Base-by-base conservation (phyloP, 73 alveolate genomes). In the Paramecium bursaria region DNA sequence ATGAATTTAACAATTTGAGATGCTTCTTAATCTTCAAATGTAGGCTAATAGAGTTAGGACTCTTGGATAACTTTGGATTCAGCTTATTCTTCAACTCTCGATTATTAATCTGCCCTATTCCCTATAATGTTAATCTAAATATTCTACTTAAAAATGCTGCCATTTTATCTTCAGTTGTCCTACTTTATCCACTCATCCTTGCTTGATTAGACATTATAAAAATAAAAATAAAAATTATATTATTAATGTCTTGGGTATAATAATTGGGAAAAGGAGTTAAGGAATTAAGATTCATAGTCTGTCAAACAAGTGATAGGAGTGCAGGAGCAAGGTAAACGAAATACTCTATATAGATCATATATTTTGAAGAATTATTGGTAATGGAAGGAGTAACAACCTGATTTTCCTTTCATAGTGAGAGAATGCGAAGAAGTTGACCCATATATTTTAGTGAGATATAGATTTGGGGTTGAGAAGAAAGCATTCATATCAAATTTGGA, bases 161-260 rank as follows among this genome's bases (percentile, higher is more conserved):
- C 49, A 39, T 39, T 11, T 39, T 39, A 39, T 39, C 49, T 39
- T 39, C 49, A 7, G n/a, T n/a, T n/a, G n/a, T n/a, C n/a, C n/a
- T n/a, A n/a, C n/a, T n/a, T n/a, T n/a, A n/a, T n/a, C n/a, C n/a
- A n/a, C n/a, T n/a, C n/a, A n/a, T n/a, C n/a, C n/a, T n/a, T n/a
- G n/a, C n/a, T n/a, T n/a, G n/a, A n/a, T n/a, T n/a, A n/a, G n/a
- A n/a, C n/a, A n/a, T n/a, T n/a, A n/a, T n/a, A n/a, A n/a, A n/a
- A n/a, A n/a, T n/a, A n/a, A n/a, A n/a, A n/a, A n/a, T n/a, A n/a
- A n/a, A n/a, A n/a, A n/a, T n/a, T n/a, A n/a, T n/a, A n/a, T n/a
- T n/a, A n/a, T n/a, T n/a, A n/a, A 91, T 91, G 96, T 91, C 96
- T 73, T 92, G 97, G 97, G 86, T 75, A 74, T 88, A 60, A 27